Conservation (phyloP, 371 early-diverging fungal species). For the Rhizopus sp. region DNA sequence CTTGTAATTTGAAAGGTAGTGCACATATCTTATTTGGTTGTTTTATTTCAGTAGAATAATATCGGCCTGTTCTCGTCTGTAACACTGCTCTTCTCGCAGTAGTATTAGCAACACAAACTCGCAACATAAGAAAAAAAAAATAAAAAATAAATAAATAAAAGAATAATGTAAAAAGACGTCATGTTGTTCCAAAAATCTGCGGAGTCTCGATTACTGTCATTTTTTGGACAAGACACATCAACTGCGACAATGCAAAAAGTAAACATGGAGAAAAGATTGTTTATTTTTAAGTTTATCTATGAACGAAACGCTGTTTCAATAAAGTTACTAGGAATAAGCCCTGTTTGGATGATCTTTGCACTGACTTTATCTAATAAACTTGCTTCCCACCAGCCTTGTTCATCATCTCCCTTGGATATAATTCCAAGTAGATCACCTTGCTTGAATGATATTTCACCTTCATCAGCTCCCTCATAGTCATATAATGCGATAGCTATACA, state of each 20-base stretch:
- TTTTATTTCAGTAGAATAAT: neutral
- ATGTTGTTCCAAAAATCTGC: neutral
- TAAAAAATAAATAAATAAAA: too few relatives aligned
- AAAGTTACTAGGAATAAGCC: constrained; percentile 28
- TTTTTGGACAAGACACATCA: neutral
- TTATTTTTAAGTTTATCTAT: constrained; percentile 1
- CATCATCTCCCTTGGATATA: constrained; percentile 40
- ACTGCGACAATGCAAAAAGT: neutral
- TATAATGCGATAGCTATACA: constrained; percentile 56
- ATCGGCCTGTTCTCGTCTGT: neutral
- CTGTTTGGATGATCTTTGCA: constrained; percentile 13
- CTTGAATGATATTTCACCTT: constrained; percentile 64
- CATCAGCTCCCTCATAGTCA: constrained; percentile 64
- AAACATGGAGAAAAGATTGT: neutral
- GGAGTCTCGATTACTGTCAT: neutral
- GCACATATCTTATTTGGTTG: constrained; percentile 29
- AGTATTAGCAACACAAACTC: neutral
- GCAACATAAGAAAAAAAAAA: constrained; percentile 4
- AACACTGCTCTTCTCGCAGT: neutral
- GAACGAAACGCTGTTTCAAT: constrained; percentile 12
- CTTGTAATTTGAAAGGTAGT: constrained; percentile 33
- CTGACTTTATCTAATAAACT: constrained; percentile 17
- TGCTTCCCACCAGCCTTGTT: constrained; percentile 70
- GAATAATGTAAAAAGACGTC: neutral
- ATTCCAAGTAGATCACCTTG: constrained; percentile 66